Conservation (phyloP, 2,329 filamentous ascomycete genomes). For the Hypoxylon rubiginosum region DNA sequence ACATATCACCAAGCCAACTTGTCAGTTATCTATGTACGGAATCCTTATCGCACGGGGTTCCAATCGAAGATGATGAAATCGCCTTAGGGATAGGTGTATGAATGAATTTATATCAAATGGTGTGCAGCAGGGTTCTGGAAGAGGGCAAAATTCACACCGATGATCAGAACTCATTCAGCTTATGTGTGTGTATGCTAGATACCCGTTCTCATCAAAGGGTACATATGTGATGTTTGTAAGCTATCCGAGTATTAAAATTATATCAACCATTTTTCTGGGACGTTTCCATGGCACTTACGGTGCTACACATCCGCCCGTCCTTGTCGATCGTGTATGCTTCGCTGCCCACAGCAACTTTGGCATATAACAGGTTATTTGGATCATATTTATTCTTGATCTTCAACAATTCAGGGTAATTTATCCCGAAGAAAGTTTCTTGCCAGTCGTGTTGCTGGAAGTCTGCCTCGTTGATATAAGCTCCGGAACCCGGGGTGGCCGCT, state of each 20-base stretch:
- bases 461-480: slow-evolving; percentile 58
- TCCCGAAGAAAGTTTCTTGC: slow-evolving; percentile 54
- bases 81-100: too few species aligned
- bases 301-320: slow-evolving; percentile 56
- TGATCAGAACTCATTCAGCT: background rate
- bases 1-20: too few species aligned
- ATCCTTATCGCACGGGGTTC: too few species aligned
- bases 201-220: background rate
- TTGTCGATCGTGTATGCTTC: slow-evolving; percentile 56
- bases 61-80: too few species aligned
- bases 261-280: slow-evolving; percentile 4
- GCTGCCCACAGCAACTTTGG: slow-evolving; percentile 57
- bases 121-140: background rate
- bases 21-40: too few species aligned
- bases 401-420: slow-evolving; percentile 52
- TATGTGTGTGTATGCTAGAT: background rate
- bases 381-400: slow-evolving; percentile 60
- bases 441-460: slow-evolving; percentile 55
- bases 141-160: background rate
- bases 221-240: background rate
- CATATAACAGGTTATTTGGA: slow-evolving; percentile 56
- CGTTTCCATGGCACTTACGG: background rate
- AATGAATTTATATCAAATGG: too few species aligned
- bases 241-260: background rate
- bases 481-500: slow-evolving; percentile 41